A percentile compares a stretch with the other conserved stretches of the same genome.
Evolutionary conservation across 164 flowering plant genomes (phyloP).

Genomic region (Stephania cephalantha): DNA sequence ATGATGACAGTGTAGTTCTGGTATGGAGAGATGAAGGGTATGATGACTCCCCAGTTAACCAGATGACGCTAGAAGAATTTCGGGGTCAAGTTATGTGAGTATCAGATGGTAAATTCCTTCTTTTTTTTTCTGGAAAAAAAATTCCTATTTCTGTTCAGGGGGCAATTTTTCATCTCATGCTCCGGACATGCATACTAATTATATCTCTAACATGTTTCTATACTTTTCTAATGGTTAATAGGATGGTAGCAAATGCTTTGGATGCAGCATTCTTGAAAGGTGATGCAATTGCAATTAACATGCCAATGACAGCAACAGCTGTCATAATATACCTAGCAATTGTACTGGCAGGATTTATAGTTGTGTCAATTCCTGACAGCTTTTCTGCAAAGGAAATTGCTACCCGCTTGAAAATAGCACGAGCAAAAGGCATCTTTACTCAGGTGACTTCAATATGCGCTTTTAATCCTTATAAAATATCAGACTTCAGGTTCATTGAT

Average conservation of each 20-base stretch:
- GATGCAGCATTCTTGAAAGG: constrained; percentile 67
- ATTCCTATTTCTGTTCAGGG: background rate
- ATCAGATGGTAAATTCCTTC: background rate
- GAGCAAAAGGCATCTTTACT: constrained; percentile 90
- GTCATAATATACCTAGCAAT: constrained; percentile 81
- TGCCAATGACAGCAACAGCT: constrained; percentile 91
- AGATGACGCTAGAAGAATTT: constrained; percentile 57
- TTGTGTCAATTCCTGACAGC: constrained; percentile 95
- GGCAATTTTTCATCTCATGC: background rate
- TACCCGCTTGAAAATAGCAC: constrained; percentile 66
- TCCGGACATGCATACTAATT: background rate
- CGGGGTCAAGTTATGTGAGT: constrained; percentile 86
- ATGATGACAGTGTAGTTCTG: constrained; percentile 52
- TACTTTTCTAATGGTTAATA: constrained; percentile 17
- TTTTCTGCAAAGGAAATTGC: constrained; percentile 86
- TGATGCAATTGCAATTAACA: constrained; percentile 86
- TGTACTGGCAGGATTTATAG: constrained; percentile 72
- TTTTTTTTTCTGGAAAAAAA: background rate
- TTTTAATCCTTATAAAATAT: background rate
- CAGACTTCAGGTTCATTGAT: background rate
- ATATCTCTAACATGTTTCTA: background rate
- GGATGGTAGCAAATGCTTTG: constrained; percentile 89
- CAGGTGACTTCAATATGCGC: constrained; percentile 41
- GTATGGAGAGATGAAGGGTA: constrained; percentile 82
- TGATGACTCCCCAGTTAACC: constrained; percentile 48